These are phyloP conservation scores for Irpex sp. DNA, from an alignment of 1,284 basidiomycete genomes.

Conservation along the genomic window DNA sequence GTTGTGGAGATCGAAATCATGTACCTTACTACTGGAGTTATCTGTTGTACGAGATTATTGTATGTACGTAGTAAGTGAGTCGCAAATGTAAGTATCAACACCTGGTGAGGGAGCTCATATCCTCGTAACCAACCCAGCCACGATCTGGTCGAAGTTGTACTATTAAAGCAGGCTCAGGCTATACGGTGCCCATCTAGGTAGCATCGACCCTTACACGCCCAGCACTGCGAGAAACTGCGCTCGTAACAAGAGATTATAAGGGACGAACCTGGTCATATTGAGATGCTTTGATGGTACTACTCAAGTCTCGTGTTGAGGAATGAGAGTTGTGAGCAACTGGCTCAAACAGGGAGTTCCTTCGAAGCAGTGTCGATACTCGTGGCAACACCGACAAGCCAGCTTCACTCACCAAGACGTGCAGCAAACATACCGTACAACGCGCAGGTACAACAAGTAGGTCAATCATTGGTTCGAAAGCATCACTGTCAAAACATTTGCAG, in stretches of 20 bases:
- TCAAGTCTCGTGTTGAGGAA: background rate
- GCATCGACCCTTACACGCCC: too few relatives aligned
- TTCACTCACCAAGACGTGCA: background rate
- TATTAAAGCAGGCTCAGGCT: too few relatives aligned
- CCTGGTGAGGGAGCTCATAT: too few relatives aligned
- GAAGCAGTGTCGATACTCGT: background rate
- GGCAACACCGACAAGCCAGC: background rate
- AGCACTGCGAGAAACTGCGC: too few relatives aligned
- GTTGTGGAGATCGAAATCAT: too few relatives aligned
- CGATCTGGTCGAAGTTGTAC: too few relatives aligned
- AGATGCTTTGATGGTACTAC: background rate
- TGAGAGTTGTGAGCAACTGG: background rate
- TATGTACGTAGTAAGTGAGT: too few relatives aligned
- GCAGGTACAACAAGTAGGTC: background rate
- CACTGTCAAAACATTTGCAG: background rate
- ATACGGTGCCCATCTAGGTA: too few relatives aligned
- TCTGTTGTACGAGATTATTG: too few relatives aligned
- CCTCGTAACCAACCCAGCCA: too few relatives aligned
- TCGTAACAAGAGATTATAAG: background rate
- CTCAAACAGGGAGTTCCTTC: background rate
- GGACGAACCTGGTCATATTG: background rate
- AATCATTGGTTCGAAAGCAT: background rate
- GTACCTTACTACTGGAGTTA: too few relatives aligned
- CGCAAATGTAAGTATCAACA: too few relatives aligned
- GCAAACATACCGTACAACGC: background rate